Base-by-base conservation (phyloP, 148 eudicot genomes). In the Nyssa sinensis region DNA sequence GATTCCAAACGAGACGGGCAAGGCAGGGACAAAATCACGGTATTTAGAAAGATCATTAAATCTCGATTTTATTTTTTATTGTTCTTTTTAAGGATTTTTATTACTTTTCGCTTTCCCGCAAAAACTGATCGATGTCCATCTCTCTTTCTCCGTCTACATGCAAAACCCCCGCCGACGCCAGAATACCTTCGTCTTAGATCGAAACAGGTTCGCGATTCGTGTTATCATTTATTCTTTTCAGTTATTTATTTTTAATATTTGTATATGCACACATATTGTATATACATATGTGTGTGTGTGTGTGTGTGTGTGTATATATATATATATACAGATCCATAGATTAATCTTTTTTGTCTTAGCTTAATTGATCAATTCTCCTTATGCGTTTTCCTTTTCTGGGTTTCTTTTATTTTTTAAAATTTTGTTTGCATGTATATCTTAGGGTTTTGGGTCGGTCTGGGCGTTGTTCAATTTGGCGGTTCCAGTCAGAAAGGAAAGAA, bases 171-270 rank as follows among this genome's bases (percentile, higher is more conserved):
- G 7, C 55, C 37, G 10, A 21, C 35, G 35, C 34, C 47, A 37
- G 3, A 58, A 7, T 44, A 14, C n/a, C 19, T 58, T 17, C 9
- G 4, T 3, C 62, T 71, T 16, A 61, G 67, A 62, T 72, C 75
- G 10, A 61, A 39, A 21, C 75, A 72, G 75, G 75, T 72, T 62
- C 13, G 57, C 37, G 17, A 19, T 55, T 55, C 25, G 59, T 55
- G 17, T 55, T 10, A 61, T 72, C 32, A 3, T 30, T 14, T 30
- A 6, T 61, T 19, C 4, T 37, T 60, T 72, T 9, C 27, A 37
- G 28, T 9, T 61, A 24, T 3, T 72, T 61, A 19, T 19, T 35
- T 16, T 55, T 12, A 34, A 10, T 35, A 12, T 58, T 7, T 25
- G 12, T 7, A 32, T 6, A 9, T 55, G 41, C 37, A 13, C 39